Evolutionary conservation across 2,329 filamentous ascomycete genomes (phyloP), one percentile per base, ranked within the genome.

Genomic region (Stenocarpella maydis): DNA sequence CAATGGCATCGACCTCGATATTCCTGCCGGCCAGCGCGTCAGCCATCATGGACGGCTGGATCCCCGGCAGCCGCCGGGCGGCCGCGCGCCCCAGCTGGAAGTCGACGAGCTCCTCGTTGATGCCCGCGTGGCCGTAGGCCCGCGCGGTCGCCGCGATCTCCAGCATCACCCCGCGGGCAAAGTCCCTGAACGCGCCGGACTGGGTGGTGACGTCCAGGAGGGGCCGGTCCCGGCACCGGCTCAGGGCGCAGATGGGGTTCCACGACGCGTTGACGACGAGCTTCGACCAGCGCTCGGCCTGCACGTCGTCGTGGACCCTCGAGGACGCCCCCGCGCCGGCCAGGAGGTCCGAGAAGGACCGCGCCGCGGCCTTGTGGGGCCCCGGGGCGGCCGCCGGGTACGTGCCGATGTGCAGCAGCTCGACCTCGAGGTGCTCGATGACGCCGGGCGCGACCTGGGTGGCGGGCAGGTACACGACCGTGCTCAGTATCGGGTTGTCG

Each of bases 211-310:
- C 14, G 41, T 67, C 65, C 17, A 67, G 65, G 10, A 93, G 78
- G 77, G 93, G 91, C 26, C 79, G 77, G 65, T 88, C 86, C 2
- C 85, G 81, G 1, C 90, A 89, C 15, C 89, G 88, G 1, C 86
- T 87, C 0, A 93, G 83, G 9, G 93, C 90, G 2, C 90, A 88
- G 0, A 88, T 90, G 0, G 91, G 90, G 79, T 93, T 93, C 85
- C 93, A 91, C 64, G 89, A 88, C 0, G 90, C 89, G 78, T 93
- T 93, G 82, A 93, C 92, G 74, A 89, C 90, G 71, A 93, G 87
- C 78, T 93, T 93, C 78, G 93, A 91, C 91, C 91, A 93, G 28
- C 91, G 84, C 21, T 93, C 87, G 50, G 88, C 86, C 78, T 93
- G 91, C 54, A 93, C 82, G 70, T 88, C 90, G 77, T 93, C 91